Evolutionary conservation across 805 yeast species (phyloP).

Genomic region (Starmerella riodocensis): DNA sequence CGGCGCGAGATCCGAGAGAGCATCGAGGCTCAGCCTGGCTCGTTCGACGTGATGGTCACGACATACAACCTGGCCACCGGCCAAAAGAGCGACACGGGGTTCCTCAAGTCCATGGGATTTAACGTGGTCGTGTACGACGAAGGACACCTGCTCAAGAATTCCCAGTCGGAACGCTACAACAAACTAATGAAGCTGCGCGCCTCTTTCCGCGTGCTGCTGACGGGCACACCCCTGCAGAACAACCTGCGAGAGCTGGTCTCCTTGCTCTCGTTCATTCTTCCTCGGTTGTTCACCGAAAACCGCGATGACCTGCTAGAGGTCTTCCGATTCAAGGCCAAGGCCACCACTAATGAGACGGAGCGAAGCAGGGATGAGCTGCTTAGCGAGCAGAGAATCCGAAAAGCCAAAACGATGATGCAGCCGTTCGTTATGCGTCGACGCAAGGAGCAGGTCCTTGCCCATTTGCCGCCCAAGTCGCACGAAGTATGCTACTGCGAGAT

Average conservation of each 20-base stretch:
- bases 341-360: conserved; percentile 32
- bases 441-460: conserved; percentile 81
- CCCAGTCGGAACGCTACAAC: conserved; percentile 70
- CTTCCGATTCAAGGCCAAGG: conserved; percentile 76
- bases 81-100: conserved; percentile 64
- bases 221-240: conserved; percentile 96
- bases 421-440: conserved; percentile 90
- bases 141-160: conserved; percentile 92
- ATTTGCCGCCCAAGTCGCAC: conserved; percentile 68
- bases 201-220: conserved; percentile 68
- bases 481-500: conserved; percentile 53
- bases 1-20: conserved; percentile 72
- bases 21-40: conserved; percentile 38
- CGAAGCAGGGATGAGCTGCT: conserved; percentile 34
- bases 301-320: conserved; percentile 69
- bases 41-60: conserved; percentile 81
- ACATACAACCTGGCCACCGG: conserved; percentile 90
- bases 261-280: conserved; percentile 78
- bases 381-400: conserved; percentile 79
- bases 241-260: conserved; percentile 84
- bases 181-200: conserved; percentile 78
- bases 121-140: conserved; percentile 91
- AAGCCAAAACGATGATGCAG: conserved; percentile 96
- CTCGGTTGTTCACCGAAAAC: conserved; percentile 64
- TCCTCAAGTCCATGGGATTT: conserved; percentile 59